Evolutionary conservation across 1,139 yeast genomes (phyloP).

Genomic region (Candida neerlandica): DNA sequence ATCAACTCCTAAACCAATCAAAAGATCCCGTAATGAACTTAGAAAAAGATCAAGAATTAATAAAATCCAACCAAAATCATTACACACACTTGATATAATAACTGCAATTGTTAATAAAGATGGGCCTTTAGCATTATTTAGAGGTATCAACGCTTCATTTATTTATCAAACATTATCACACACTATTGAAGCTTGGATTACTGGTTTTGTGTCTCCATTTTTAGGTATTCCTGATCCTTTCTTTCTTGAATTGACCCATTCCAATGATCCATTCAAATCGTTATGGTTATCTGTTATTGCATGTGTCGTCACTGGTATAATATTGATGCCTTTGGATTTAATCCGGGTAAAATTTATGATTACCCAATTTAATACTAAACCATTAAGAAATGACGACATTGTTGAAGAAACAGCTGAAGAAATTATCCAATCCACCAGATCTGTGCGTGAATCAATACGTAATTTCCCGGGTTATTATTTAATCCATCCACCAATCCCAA

Average conservation of each 20-base stretch:
- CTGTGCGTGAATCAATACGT: constrained; percentile 42
- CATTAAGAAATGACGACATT: constrained; percentile 7
- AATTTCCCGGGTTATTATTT: constrained; percentile 43
- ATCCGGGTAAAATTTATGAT: constrained; percentile 77
- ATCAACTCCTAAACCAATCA: constrained; percentile 4
- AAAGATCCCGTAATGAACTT: constrained; percentile 5
- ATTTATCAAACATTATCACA: constrained; percentile 73
- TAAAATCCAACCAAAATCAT: constrained; percentile 60
- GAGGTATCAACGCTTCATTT: constrained; percentile 86
- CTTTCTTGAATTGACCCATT: constrained; percentile 79
- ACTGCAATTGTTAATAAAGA: constrained; percentile 70
- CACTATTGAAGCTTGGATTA: constrained; percentile 88
- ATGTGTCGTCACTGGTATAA: constrained; percentile 70
- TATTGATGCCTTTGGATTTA: constrained; percentile 80
- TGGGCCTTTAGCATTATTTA: constrained; percentile 82
- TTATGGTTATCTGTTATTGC: constrained; percentile 70
- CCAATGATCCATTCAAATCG: constrained; percentile 73
- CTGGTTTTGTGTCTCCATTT: constrained; percentile 82
- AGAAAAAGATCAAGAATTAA: constrained; percentile 16
- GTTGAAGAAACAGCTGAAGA: constrained; percentile 11
- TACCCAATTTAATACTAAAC: constrained; percentile 46
- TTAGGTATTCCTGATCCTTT: constrained; percentile 90
- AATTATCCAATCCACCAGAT: constrained; percentile 27
- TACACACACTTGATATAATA: constrained; percentile 72
- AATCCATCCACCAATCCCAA: constrained; percentile 56